A percentile compares a stretch with the other conserved stretches of the same genome.
phyloP scores from a whole-genome alignment of 176 grass and related monocot species.

The Elaeis guineensis region DNA sequence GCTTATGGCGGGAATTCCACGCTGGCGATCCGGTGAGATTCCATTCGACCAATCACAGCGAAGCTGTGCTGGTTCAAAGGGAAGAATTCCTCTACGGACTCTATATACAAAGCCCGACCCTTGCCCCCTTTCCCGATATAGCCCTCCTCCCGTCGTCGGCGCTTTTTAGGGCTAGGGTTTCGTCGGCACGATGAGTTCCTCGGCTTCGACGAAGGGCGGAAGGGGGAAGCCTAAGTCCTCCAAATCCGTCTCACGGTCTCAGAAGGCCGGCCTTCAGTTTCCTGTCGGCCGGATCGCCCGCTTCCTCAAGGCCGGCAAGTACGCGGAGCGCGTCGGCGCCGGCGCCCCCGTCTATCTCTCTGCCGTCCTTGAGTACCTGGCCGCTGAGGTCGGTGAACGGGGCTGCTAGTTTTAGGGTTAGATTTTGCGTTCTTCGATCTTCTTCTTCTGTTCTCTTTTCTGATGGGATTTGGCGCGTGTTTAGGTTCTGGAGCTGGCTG shows the following conservation, averaged over 20 bases:
- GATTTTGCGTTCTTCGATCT: too few relatives aligned
- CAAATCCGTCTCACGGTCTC: not conserved
- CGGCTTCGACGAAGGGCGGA: not conserved
- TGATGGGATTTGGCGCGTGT: not conserved
- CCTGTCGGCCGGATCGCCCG: slow-evolving; percentile 42
- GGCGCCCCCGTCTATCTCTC: slow-evolving; percentile 33
- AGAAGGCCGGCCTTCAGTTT: slow-evolving; percentile 43
- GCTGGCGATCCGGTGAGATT: too few relatives aligned
- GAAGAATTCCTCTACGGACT: too few relatives aligned
- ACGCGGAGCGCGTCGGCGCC: slow-evolving; percentile 31
- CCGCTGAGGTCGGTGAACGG: slow-evolving; percentile 16
- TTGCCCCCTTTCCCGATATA: too few relatives aligned
- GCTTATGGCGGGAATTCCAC: too few relatives aligned
- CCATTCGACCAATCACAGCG: too few relatives aligned
- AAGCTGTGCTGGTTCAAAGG: too few relatives aligned
- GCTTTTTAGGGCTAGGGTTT: too few relatives aligned
- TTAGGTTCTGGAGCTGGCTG: not conserved
- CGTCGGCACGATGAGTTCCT: not conserved
- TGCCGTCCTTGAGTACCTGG: slow-evolving; percentile 36
- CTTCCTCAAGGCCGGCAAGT: slow-evolving; percentile 37
- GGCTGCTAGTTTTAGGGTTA: too few relatives aligned
- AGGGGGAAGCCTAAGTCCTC: not conserved
- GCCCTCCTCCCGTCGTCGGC: too few relatives aligned
- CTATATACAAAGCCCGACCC: too few relatives aligned
- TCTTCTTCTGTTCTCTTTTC: too few relatives aligned